These are phyloP conservation scores for Pseudonectria buxi DNA, from an alignment of 2,329 filamentous ascomycete genomes.

Conservation along the genomic window DNA sequence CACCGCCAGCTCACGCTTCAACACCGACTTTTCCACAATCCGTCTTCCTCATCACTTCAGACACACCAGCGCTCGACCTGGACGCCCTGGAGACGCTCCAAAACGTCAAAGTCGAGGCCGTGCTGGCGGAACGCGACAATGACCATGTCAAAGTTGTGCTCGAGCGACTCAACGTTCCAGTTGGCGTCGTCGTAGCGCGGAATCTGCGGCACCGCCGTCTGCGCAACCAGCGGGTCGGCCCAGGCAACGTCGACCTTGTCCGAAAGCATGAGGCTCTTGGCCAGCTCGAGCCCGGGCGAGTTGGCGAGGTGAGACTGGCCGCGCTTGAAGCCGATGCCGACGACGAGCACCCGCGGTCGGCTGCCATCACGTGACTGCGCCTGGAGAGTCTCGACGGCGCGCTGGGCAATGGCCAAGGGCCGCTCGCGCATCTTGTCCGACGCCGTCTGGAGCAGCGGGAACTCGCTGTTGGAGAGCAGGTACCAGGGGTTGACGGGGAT, in stretches of 20 bases:
- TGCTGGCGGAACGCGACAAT: conserved; percentile 37
- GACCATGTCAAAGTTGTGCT: conserved; percentile 34
- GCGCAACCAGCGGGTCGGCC: conserved; percentile 37
- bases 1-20: neutral
- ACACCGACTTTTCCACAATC: too few relatives aligned
- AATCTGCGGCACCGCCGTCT: conserved; percentile 35
- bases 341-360: conserved; percentile 33
- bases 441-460: conserved; percentile 40
- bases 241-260: conserved; percentile 36
- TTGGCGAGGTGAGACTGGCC: conserved; percentile 42
- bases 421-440: conserved; percentile 37
- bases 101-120: conserved; percentile 33
- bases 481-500: conserved; percentile 52
- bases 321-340: conserved; percentile 44
- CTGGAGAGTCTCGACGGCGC: conserved; percentile 27
- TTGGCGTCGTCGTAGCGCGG: conserved; percentile 27
- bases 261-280: conserved; percentile 29
- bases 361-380: conserved; percentile 1
- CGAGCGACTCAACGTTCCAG: conserved; percentile 33
- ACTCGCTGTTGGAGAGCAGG: conserved; percentile 39
- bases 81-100: conserved; percentile 28
- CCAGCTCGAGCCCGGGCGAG: conserved; percentile 39
- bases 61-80: conserved; percentile 35
- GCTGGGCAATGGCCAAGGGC: conserved; percentile 32
- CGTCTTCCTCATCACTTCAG: too few relatives aligned